phyloP scores from a whole-genome alignment of 2,329 filamentous ascomycete species.

The Penicillium verrucosum region DNA sequence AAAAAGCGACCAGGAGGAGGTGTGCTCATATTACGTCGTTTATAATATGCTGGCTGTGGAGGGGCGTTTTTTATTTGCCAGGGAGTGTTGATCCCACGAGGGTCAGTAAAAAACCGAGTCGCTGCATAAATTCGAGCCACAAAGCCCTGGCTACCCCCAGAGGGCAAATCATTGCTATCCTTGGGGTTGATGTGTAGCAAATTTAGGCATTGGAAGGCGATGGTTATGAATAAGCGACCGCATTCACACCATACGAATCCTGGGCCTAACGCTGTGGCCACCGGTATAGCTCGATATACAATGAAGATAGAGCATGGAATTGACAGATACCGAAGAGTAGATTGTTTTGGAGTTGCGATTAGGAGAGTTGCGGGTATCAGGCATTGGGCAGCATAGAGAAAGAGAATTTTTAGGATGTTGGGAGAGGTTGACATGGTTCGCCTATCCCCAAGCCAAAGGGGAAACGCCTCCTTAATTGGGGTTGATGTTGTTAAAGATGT shows the following conservation, averaged over 20 bases:
- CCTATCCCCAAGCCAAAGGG: not conserved
- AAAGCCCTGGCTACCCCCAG: not conserved
- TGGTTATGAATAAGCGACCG: slow-evolving; percentile 9
- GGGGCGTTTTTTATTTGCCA: slow-evolving; percentile 21
- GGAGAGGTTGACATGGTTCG: not conserved
- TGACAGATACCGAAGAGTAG: slow-evolving; percentile 14
- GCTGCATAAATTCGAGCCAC: not conserved
- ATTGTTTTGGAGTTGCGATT: slow-evolving; percentile 12
- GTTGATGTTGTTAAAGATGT: not conserved
- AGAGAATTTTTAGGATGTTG: not conserved
- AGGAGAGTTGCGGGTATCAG: slow-evolving; percentile 16
- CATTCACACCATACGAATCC: slow-evolving; percentile 16
- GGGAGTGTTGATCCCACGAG: slow-evolving; percentile 18
- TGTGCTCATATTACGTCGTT: not conserved
- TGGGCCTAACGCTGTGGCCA: slow-evolving; percentile 7
- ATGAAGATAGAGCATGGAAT: slow-evolving; percentile 12
- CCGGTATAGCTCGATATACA: slow-evolving; percentile 1
- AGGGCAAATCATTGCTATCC: slow-evolving; percentile 1
- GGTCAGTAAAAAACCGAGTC: slow-evolving; percentile 2
- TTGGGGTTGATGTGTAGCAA: slow-evolving; percentile 8
- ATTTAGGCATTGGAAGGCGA: slow-evolving; percentile 12
- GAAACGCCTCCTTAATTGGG: too few relatives aligned
- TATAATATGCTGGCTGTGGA: slow-evolving; percentile 10
- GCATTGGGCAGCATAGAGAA: slow-evolving; percentile 9
- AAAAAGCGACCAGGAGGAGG: slow-evolving; percentile 14